A percentile compares a stretch with the other conserved stretches of the same genome.
These are phyloP conservation scores for Neonectria magnoliae DNA, from an alignment of 2,329 filamentous ascomycete genomes.

Conservation along the genomic window DNA sequence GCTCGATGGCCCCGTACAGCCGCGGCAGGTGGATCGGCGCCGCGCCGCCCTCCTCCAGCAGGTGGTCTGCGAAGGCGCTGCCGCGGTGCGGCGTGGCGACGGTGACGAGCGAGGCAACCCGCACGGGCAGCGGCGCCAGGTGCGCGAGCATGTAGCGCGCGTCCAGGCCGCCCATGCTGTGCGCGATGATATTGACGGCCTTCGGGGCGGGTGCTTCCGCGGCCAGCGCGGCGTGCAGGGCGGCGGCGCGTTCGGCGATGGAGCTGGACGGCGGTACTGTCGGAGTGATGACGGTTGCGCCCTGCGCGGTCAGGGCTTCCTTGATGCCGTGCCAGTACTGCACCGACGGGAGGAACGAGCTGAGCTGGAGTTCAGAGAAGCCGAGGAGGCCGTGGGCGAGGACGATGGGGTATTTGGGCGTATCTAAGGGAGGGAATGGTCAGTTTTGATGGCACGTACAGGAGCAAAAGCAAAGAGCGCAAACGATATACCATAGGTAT, in stretches of 20 bases:
- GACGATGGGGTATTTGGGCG: slow-evolving; percentile 70
- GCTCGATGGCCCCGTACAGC: slow-evolving; percentile 62
- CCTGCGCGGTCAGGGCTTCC: slow-evolving; percentile 64
- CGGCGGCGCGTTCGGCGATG: slow-evolving; percentile 68
- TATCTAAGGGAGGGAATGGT: slow-evolving; percentile 49
- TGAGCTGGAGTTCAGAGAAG: slow-evolving; percentile 66
- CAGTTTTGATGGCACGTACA: not conserved
- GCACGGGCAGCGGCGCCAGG: slow-evolving; percentile 57
- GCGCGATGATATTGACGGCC: slow-evolving; percentile 79
- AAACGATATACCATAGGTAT: slow-evolving; percentile 54
- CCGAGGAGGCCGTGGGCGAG: slow-evolving; percentile 73
- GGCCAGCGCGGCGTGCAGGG: slow-evolving; percentile 65
- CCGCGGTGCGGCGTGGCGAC: slow-evolving; percentile 66
- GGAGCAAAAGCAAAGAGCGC: not conserved
- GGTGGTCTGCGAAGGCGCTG: slow-evolving; percentile 64
- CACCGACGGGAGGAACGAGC: slow-evolving; percentile 62
- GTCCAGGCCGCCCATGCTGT: slow-evolving; percentile 75
- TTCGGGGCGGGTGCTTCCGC: slow-evolving; percentile 47
- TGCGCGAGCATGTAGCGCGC: slow-evolving; percentile 72
- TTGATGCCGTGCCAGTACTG: slow-evolving; percentile 74
- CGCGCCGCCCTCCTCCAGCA: slow-evolving; percentile 55
- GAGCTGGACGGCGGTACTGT: slow-evolving; percentile 69
- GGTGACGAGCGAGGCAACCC: slow-evolving; percentile 63
- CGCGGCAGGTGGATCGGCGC: slow-evolving; percentile 60
- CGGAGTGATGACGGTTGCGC: slow-evolving; percentile 67